phyloP scores from a whole-genome alignment of 257 asterid species.

The Penstemon davidsonii region DNA sequence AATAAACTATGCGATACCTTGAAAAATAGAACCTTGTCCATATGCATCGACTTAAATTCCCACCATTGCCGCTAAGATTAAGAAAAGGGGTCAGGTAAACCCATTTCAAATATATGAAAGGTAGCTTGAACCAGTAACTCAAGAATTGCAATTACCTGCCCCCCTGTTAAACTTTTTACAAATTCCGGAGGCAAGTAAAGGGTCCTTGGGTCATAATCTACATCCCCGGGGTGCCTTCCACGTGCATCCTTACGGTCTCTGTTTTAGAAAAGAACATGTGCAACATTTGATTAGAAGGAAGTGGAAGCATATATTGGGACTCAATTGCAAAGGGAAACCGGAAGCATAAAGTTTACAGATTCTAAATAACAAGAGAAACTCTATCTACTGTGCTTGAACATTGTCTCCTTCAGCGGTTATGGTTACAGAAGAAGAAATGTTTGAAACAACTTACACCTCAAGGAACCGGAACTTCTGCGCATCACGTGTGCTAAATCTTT shows the following conservation, averaged over 20 bases:
- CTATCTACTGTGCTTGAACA: not conserved
- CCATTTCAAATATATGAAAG: slow-evolving; percentile 15
- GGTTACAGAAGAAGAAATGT: not conserved
- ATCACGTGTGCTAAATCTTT: slow-evolving; percentile 69
- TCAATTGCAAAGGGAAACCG: not conserved
- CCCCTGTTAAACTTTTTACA: slow-evolving; percentile 70
- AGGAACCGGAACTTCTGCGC: slow-evolving; percentile 71
- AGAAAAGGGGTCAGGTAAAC: slow-evolving; percentile 30
- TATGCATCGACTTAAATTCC: slow-evolving; percentile 97
- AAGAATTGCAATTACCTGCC: slow-evolving; percentile 67
- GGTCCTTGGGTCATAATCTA: slow-evolving; percentile 79
- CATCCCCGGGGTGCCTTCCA: slow-evolving; percentile 65
- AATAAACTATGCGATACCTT: slow-evolving; percentile 51
- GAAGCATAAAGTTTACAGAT: slow-evolving; percentile 11
- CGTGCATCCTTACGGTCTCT: slow-evolving; percentile 83
- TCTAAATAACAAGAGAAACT: not conserved
- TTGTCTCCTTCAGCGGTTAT: not conserved
- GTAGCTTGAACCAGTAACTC: slow-evolving; percentile 25
- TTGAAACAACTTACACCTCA: slow-evolving; percentile 58
- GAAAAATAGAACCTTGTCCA: slow-evolving; percentile 98
- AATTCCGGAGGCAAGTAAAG: slow-evolving; percentile 76
- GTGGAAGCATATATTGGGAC: not conserved
- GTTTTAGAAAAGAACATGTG: slow-evolving; percentile 31
- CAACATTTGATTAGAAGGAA: slow-evolving; percentile 12
- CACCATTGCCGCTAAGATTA: slow-evolving; percentile 95